Conservation (phyloP, 1,284 basidiomycete genomes). For the Cryptococcus sp. region DNA sequence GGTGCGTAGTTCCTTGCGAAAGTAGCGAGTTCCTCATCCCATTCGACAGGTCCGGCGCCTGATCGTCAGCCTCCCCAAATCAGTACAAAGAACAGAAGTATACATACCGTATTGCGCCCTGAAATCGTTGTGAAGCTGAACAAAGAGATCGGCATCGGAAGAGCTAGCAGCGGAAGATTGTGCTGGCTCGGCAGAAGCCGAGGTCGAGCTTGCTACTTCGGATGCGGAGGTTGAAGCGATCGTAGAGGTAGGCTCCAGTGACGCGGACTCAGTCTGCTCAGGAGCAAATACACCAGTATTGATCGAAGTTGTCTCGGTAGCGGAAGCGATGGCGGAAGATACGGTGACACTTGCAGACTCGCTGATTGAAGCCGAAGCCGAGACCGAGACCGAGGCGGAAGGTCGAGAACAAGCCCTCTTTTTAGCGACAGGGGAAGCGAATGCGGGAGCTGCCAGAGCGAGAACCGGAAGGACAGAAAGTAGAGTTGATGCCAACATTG, state of each 20-base stretch:
- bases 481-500: neutral
- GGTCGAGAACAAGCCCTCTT: neutral
- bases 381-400: neutral
- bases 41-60: constrained; percentile 22
- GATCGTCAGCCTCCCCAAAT: neutral
- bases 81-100: neutral
- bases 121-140: constrained; percentile 36
- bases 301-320: neutral
- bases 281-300: neutral
- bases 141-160: constrained; percentile 11
- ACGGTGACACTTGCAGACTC: neutral
- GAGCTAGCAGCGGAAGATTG: neutral
- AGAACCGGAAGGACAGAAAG: neutral
- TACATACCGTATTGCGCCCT: constrained; percentile 31
- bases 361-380: neutral
- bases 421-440: neutral
- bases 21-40: constrained; percentile 16
- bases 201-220: neutral
- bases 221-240: neutral
- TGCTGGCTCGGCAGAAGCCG: constrained; percentile 1
- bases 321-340: neutral
- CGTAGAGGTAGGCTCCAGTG: neutral
- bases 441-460: neutral
- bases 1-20: constrained; percentile 17
- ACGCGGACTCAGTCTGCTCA: neutral